Percentiles rank a stretch among this genome's conserved stretches.
Conservation (phyloP, 2,329 filamentous ascomycete species). For the Cercospora beticola region DNA sequence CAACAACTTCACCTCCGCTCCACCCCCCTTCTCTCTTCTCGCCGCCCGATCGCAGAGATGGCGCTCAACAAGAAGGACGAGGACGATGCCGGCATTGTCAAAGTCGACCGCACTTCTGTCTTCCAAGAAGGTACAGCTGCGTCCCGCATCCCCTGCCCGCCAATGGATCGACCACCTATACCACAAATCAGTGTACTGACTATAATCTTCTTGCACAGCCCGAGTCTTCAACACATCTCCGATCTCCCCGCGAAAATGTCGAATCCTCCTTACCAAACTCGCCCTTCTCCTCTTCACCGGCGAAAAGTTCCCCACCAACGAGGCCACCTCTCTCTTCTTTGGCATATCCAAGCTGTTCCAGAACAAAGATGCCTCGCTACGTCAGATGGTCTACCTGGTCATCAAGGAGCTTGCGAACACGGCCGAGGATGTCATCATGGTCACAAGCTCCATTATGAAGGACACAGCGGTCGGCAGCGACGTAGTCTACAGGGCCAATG, state of each 20-base stretch:
- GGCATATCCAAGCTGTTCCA: constrained; percentile 99
- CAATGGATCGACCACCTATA: constrained; percentile 9
- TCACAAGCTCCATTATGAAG: constrained; percentile 99
- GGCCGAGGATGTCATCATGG: constrained; percentile 99
- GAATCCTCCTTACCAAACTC: constrained; percentile 95
- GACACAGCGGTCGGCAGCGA: constrained; percentile 95
- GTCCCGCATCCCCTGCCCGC: constrained; percentile 8
- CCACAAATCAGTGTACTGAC: constrained; percentile 19
- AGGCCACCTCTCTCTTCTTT: constrained; percentile 98
- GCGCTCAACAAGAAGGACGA: constrained; percentile 99
- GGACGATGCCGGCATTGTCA: constrained; percentile 92
- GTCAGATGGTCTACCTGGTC: constrained; percentile 97
- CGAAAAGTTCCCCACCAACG: constrained; percentile 93
- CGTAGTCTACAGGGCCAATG: constrained; percentile 90
- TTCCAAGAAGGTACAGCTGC: constrained; percentile 83
- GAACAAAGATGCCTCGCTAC: constrained; percentile 96
- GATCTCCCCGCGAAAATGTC: constrained; percentile 95
- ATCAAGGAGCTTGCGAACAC: constrained; percentile 96
- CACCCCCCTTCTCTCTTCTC: constrained; percentile 1
- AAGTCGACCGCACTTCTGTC: constrained; percentile 95
- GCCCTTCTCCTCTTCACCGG: constrained; percentile 93
- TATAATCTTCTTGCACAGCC: constrained; percentile 55
- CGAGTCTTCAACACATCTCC: constrained; percentile 97
- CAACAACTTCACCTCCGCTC: neutral
- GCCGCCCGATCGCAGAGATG: constrained; percentile 53